These are phyloP conservation scores for Penicillium waksmanii DNA, from an alignment of 495 filamentous ascomycete genomes.

Conservation along the genomic window DNA sequence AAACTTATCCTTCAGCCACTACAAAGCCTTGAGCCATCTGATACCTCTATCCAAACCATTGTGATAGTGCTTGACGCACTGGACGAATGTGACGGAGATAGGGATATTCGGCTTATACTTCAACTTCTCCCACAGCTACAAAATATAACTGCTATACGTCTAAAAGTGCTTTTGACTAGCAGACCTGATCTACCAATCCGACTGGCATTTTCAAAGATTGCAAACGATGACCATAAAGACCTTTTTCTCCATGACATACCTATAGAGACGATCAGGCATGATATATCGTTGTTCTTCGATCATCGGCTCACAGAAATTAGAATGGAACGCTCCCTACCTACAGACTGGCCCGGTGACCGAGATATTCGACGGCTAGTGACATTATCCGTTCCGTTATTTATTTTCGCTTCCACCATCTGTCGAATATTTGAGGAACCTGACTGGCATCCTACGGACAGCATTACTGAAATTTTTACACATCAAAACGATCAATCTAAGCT, in stretches of 20 bases:
- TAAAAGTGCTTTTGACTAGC: neutral
- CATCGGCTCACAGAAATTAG: neutral
- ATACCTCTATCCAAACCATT: neutral
- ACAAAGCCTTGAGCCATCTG: neutral
- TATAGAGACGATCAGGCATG: neutral
- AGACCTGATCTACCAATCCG: neutral
- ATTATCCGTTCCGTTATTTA: constrained; percentile 1
- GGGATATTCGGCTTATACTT: neutral
- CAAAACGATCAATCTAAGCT: neutral
- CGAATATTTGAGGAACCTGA: neutral
- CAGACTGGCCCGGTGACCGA: neutral
- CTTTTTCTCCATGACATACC: neutral
- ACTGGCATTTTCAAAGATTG: neutral
- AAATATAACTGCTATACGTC: too few species aligned
- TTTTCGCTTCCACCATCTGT: neutral
- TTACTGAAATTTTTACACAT: neutral
- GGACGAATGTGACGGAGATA: neutral
- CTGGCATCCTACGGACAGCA: neutral
- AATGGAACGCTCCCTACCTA: neutral
- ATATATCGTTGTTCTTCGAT: neutral
- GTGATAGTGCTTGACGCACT: neutral
- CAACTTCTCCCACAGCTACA: neutral
- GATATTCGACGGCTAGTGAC: neutral
- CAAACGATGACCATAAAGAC: neutral
- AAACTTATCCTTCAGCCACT: neutral